A percentile compares a stretch with the other conserved stretches of the same genome.
These are phyloP conservation scores for Alternaria sp. DNA, from an alignment of 2,329 filamentous ascomycete species.

Conservation along the genomic window DNA sequence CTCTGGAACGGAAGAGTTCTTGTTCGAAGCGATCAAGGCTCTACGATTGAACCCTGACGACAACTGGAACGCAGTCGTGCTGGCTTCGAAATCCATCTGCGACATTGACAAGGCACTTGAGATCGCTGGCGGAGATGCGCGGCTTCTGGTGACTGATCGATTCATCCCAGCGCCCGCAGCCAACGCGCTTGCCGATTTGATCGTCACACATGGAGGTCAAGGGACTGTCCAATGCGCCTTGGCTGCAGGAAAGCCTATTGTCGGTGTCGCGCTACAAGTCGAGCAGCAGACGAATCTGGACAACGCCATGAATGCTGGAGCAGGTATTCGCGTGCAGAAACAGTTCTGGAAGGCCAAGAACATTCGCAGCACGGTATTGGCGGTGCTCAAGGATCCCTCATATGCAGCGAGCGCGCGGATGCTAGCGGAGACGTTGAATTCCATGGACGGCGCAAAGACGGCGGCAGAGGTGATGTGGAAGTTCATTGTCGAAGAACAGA, in stretches of 20 bases:
- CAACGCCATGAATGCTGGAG: conserved; percentile 42
- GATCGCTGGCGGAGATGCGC: conserved; percentile 30
- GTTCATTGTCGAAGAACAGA: conserved; percentile 31
- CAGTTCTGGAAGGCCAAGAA: conserved; percentile 37
- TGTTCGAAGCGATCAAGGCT: conserved; percentile 42
- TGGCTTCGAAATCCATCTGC: conserved; percentile 41
- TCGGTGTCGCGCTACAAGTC: conserved; percentile 41
- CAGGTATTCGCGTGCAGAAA: conserved; percentile 37
- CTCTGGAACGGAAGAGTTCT: conserved; percentile 38
- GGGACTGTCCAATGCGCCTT: conserved; percentile 42
- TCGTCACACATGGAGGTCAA: conserved; percentile 41
- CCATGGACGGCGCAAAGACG: conserved; percentile 39
- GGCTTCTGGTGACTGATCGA: conserved; percentile 37
- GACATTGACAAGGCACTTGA: conserved; percentile 33
- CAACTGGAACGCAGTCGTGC: conserved; percentile 38
- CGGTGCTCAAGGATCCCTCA: conserved; percentile 30
- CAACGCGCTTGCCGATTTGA: conserved; percentile 36
- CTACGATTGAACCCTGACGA: conserved; percentile 30
- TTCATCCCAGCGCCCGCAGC: conserved; percentile 40
- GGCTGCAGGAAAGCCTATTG: conserved; percentile 39
- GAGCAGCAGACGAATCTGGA: conserved; percentile 45
- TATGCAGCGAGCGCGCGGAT: conserved; percentile 33
- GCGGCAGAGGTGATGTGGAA: conserved; percentile 42
- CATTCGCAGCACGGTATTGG: conserved; percentile 32
- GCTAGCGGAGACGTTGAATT: conserved; percentile 32